Conservation (phyloP, 1,139 yeast genomes). For the Lodderomyces pseudojiufengensis region DNA sequence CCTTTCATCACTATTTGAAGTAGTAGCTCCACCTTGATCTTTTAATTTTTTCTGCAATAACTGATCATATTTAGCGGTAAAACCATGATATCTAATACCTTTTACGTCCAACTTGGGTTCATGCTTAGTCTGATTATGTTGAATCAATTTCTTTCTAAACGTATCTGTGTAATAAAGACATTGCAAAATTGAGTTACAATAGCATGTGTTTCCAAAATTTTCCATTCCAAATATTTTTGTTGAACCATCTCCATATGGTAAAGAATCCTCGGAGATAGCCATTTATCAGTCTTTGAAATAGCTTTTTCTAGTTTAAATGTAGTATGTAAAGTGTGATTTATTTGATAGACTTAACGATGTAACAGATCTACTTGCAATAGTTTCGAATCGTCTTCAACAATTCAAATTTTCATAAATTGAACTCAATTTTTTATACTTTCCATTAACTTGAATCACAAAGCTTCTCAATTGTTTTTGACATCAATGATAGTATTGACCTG, state of each 20-base stretch:
- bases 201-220: constrained; percentile 93
- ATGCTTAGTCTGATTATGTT: constrained; percentile 31
- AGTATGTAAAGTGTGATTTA: too few species aligned
- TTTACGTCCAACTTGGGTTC: constrained; percentile 35
- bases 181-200: constrained; percentile 88
- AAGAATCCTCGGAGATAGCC: constrained; percentile 2
- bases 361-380: too few species aligned
- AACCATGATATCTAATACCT: constrained; percentile 45
- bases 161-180: constrained; percentile 73
- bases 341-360: too few species aligned
- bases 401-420: too few species aligned
- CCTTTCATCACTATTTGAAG: constrained; percentile 19
- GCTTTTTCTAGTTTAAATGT: background rate
- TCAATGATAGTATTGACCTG: too few species aligned
- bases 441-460: too few species aligned
- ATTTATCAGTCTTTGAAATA: background rate
- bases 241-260: constrained; percentile 54
- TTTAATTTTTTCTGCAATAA: constrained; percentile 34
- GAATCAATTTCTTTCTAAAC: constrained; percentile 57
- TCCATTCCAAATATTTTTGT: constrained; percentile 88
- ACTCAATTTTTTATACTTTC: too few species aligned
- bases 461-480: too few species aligned
- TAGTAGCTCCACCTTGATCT: constrained; percentile 26
- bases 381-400: too few species aligned
- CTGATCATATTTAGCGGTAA: constrained; percentile 45